A percentile compares a stretch with the other conserved stretches of the same genome.
phyloP scores from a whole-genome alignment of 2,329 filamentous ascomycete genomes.

The Dothistroma pini region DNA sequence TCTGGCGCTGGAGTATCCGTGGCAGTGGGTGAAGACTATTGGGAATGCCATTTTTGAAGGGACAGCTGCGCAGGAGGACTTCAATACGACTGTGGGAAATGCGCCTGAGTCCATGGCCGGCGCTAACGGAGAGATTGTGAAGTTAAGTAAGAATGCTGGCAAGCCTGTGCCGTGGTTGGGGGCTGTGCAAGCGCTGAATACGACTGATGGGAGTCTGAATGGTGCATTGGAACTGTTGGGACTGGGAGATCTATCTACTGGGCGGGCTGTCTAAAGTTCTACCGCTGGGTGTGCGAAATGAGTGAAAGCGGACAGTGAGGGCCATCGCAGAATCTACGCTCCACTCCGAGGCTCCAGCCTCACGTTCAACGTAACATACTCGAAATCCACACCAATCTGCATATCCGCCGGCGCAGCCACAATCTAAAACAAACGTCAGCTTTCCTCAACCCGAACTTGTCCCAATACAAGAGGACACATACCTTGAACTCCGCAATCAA shows the following conservation, averaged over 20 bases:
- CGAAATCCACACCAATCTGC: background rate
- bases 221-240: slow-evolving; percentile 20
- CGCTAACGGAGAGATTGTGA: slow-evolving; percentile 16
- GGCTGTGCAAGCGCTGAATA: slow-evolving; percentile 25
- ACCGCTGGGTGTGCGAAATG: background rate
- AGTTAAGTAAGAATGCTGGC: slow-evolving; percentile 10
- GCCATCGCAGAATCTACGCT: too few species aligned
- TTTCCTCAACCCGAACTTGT: background rate
- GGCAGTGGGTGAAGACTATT: slow-evolving; percentile 22
- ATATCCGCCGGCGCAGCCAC: background rate
- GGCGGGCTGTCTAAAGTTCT: background rate
- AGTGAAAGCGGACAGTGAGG: too few species aligned
- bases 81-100: background rate
- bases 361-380: background rate
- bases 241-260: background rate
- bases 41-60: slow-evolving; percentile 15
- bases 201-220: slow-evolving; percentile 20
- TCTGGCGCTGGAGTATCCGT: slow-evolving; percentile 13
- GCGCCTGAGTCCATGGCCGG: slow-evolving; percentile 21
- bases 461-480: background rate
- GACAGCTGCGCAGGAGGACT: slow-evolving; percentile 1
- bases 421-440: background rate
- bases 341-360: background rate
- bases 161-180: slow-evolving; percentile 9
- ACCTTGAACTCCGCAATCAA: slow-evolving; percentile 10